Conservation (phyloP, 2,329 filamentous ascomycete species). For the Phyllosticta citribraziliensis region DNA sequence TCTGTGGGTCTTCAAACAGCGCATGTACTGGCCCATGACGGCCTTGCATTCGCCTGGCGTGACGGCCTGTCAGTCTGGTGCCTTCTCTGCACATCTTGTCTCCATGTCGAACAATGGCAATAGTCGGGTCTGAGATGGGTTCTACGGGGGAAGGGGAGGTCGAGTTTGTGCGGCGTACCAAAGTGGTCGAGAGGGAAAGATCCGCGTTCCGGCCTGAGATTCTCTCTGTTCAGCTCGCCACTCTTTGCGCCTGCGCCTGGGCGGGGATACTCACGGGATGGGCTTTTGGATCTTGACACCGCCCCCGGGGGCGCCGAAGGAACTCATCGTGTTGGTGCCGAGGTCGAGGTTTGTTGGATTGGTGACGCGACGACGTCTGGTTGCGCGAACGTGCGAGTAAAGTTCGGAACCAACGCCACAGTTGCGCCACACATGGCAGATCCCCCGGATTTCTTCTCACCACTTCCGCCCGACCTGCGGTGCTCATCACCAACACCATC, state of each 20-base stretch:
- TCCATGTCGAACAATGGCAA: background rate
- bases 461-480: background rate
- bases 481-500: background rate
- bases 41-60: constrained; percentile 78
- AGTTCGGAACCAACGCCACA: background rate
- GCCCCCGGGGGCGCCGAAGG: constrained; percentile 63
- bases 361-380: background rate
- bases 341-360: background rate
- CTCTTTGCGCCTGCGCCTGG: background rate
- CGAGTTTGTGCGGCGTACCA: constrained; percentile 38
- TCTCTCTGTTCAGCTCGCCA: constrained; percentile 12
- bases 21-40: constrained; percentile 75
- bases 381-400: background rate
- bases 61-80: background rate
- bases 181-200: constrained; percentile 97
- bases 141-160: background rate
- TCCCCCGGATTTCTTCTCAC: background rate
- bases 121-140: background rate
- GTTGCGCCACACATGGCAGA: background rate
- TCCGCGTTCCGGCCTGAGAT: constrained; percentile 68
- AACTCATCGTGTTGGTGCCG: constrained; percentile 38
- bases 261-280: constrained; percentile 49
- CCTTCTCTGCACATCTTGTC: background rate
- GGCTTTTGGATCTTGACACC: constrained; percentile 56
- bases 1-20: constrained; percentile 73